A percentile compares a stretch with the other conserved stretches of the same genome.
phyloP scores from a whole-genome alignment of 495 filamentous ascomycete species.

The Lentithecium fluviatile region DNA sequence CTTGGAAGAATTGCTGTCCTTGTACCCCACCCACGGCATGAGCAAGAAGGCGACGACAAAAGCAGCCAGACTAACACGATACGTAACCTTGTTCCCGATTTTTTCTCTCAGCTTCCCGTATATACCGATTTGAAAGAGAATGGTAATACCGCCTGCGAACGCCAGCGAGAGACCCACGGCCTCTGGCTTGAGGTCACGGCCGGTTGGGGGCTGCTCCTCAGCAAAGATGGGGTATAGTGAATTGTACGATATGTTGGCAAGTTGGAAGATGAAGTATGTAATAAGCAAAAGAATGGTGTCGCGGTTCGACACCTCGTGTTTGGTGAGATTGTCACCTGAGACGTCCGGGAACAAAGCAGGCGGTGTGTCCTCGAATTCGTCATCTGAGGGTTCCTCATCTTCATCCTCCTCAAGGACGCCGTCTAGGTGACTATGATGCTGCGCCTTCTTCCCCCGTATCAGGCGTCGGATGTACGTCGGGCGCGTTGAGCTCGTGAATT shows the following conservation, averaged over 20 bases:
- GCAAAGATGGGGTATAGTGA: constrained; percentile 90
- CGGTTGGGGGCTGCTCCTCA: constrained; percentile 68
- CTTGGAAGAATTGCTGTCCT: constrained; percentile 50
- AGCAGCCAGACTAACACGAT: constrained; percentile 73
- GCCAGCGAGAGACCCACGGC: constrained; percentile 85
- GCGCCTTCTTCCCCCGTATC: not conserved
- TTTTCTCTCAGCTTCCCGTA: constrained; percentile 77
- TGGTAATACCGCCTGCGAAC: constrained; percentile 78
- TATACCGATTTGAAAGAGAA: constrained; percentile 81
- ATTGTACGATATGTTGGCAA: constrained; percentile 86
- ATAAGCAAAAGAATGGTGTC: constrained; percentile 76
- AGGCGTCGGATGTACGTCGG: constrained; percentile 59
- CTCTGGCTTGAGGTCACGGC: constrained; percentile 69
- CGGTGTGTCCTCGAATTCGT: constrained; percentile 38
- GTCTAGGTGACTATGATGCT: constrained; percentile 34
- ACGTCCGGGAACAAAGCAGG: constrained; percentile 45
- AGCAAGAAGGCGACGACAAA: constrained; percentile 80
- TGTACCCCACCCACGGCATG: constrained; percentile 88
- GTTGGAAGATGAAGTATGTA: constrained; percentile 84
- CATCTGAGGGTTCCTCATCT: constrained; percentile 37
- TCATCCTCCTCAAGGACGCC: constrained; percentile 44
- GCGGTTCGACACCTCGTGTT: constrained; percentile 59
- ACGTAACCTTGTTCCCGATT: constrained; percentile 81
- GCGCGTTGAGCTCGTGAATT: constrained; percentile 61
- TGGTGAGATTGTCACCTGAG: constrained; percentile 32